Conservation (phyloP, 2,329 filamentous ascomycete species). For the Helicocarpus griseus region DNA sequence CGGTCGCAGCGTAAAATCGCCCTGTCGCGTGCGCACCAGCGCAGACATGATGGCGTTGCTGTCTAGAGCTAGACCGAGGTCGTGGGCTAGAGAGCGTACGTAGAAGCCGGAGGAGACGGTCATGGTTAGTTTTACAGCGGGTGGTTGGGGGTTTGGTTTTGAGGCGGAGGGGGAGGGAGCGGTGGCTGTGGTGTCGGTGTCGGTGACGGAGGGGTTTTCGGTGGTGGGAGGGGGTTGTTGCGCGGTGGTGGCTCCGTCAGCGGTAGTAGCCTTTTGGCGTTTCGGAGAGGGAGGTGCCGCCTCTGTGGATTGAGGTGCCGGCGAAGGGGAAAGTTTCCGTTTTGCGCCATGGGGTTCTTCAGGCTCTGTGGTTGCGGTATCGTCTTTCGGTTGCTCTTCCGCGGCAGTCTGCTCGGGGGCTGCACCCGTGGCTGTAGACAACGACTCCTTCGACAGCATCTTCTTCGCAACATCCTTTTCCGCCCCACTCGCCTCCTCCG, state of each 20-base stretch:
- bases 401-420: background rate
- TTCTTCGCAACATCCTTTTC: conserved; percentile 71
- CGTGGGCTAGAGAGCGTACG: conserved; percentile 85
- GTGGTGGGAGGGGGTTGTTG: too few relatives aligned
- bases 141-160: conserved; percentile 30
- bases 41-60: conserved; percentile 81
- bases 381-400: conserved; percentile 22
- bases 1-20: conserved; percentile 62
- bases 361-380: background rate
- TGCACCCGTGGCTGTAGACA: conserved; percentile 6
- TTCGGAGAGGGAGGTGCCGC: background rate
- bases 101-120: conserved; percentile 96
- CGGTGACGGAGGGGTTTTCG: background rate
- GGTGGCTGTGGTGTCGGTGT: background rate
- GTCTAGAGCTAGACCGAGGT: conserved; percentile 71
- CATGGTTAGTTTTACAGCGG: conserved; percentile 76
- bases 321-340: background rate
- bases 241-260: too few relatives aligned
- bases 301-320: background rate
- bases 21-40: conserved; percentile 71
- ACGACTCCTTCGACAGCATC: conserved; percentile 37
- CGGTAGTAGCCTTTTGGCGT: too few relatives aligned
- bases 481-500: conserved; percentile 62
- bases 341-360: background rate
- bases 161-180: conserved; percentile 3